These are phyloP conservation scores for Fusarium austroafricanum DNA, from an alignment of 2,329 filamentous ascomycete species.

Conservation along the genomic window DNA sequence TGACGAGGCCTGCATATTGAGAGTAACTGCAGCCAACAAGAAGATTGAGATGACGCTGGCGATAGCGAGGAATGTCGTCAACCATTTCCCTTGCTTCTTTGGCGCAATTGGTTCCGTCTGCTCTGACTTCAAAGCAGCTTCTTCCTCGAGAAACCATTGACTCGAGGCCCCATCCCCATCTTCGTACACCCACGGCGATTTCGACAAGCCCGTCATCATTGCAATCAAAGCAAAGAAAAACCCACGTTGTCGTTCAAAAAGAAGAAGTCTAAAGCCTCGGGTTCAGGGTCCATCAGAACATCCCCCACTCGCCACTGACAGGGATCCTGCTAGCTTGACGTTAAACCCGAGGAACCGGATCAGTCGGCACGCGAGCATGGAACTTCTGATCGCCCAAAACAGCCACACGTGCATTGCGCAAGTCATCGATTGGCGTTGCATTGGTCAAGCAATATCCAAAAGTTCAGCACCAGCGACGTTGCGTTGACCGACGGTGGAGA, in stretches of 20 bases:
- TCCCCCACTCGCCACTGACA: background rate
- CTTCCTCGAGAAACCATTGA: background rate
- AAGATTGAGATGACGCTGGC: conserved; percentile 41
- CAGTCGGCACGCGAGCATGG: conserved; percentile 31
- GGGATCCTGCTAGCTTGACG: background rate
- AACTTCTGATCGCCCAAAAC: background rate
- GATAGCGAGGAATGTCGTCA: background rate
- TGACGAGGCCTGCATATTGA: conserved; percentile 20
- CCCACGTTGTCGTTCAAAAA: background rate
- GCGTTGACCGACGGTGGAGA: conserved; percentile 20
- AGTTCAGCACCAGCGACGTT: background rate
- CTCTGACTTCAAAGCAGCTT: background rate
- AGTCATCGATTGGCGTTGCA: conserved; percentile 26
- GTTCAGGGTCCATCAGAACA: background rate
- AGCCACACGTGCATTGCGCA: conserved; percentile 27
- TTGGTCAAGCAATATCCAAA: background rate
- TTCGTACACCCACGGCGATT: background rate
- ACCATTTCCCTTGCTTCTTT: background rate
- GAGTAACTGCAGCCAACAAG: conserved; percentile 32
- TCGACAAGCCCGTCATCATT: background rate
- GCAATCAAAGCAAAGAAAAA: too few species aligned
- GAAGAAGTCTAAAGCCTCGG: background rate
- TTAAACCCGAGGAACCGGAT: conserved; percentile 29
- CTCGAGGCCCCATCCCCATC: background rate
- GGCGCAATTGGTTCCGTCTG: accelerated